Base-by-base conservation (phyloP, 768 basidiomycete species). In the Suillus alpinus region DNA sequence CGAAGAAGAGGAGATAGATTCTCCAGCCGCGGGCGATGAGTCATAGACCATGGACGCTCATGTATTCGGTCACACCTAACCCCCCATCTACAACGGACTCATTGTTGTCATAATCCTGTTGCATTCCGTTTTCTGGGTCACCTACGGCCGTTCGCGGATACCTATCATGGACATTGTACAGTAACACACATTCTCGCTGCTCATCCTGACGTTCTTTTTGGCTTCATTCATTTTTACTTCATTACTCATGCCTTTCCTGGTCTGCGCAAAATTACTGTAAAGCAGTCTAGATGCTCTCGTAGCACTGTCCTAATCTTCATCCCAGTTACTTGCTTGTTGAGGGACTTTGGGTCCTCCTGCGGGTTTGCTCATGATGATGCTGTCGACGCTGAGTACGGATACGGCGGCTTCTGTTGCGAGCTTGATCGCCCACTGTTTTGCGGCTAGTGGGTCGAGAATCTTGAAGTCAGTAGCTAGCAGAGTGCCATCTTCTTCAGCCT, bases 291-390 rank as follows among this genome's bases (percentile, higher is more conserved):
- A 60, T 39, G 37, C 59, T 61, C 41, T 58, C 37, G 34, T 52
- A 53, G 58, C 52, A 63, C 26, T 46, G 32, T 59, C 29, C 67
- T 75, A 78, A 72, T 93, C 91, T 29, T 88, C 88, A 65, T 94
- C 92, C 92, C 92, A 94, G 71, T 92, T 91, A 6, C 91, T 86
- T 41, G 88, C 81, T 72, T 94, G 92, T 69, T 94, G 91, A 57
- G 92, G 92, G 53, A 94, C 79, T n/a, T 55, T 55, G 3, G 53
- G 53, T 5, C 53, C 53, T 39, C 53, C 53, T 39, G 53, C 53
- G 5, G 91, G 90, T 71, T 93, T 94, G 77, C 91, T 92, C 86
- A 95, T 94, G 78, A 98, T 97, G 72, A 98, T 98, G 69, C 92
- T 94, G 76, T 99, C 97, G 7, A 99, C 97, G 63, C 89, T 91